phyloP scores from a whole-genome alignment of 768 basidiomycete genomes.

The Candolleomyces aberdarensis region DNA sequence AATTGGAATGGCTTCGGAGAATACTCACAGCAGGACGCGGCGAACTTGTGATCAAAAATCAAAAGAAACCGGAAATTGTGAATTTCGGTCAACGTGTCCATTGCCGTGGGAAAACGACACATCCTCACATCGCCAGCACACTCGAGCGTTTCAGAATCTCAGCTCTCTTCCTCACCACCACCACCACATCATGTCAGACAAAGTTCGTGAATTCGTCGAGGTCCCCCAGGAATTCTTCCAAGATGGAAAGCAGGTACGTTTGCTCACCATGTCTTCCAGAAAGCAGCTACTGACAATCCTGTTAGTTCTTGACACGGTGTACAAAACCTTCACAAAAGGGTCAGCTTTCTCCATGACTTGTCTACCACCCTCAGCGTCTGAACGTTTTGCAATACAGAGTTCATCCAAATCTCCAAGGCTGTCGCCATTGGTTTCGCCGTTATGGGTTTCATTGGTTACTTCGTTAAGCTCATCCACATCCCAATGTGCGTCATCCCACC shows the following conservation, averaged over 20 bases:
- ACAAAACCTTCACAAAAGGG: conserved; percentile 97
- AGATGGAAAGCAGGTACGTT: conserved; percentile 87
- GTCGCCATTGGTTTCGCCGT: conserved; percentile 97
- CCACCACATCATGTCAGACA: conserved; percentile 71
- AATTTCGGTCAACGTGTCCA: conserved; percentile 26
- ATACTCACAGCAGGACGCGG: conserved; percentile 15
- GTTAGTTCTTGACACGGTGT: conserved; percentile 94
- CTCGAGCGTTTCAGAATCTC: conserved; percentile 6
- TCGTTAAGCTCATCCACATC: conserved; percentile 97
- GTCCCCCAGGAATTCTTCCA: conserved; percentile 88
- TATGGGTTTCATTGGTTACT: conserved; percentile 99
- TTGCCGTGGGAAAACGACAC: conserved; percentile 30
- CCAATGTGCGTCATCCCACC: conserved; percentile 72
- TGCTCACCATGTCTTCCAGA: neutral
- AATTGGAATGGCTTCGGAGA: conserved; percentile 9
- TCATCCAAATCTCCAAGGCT: conserved; percentile 90
- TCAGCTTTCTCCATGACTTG: conserved; percentile 28
- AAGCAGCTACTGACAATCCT: conserved; percentile 10
- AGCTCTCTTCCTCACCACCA: conserved; percentile 10
- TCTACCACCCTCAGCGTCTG: neutral
- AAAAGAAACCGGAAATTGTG: neutral
- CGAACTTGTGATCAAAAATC: neutral
- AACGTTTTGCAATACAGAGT: conserved; percentile 55
- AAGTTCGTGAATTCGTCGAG: conserved; percentile 86
- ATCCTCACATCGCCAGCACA: conserved; percentile 30